Conservation (phyloP, 1,284 basidiomycete genomes). For the Tylopilus sp. region DNA sequence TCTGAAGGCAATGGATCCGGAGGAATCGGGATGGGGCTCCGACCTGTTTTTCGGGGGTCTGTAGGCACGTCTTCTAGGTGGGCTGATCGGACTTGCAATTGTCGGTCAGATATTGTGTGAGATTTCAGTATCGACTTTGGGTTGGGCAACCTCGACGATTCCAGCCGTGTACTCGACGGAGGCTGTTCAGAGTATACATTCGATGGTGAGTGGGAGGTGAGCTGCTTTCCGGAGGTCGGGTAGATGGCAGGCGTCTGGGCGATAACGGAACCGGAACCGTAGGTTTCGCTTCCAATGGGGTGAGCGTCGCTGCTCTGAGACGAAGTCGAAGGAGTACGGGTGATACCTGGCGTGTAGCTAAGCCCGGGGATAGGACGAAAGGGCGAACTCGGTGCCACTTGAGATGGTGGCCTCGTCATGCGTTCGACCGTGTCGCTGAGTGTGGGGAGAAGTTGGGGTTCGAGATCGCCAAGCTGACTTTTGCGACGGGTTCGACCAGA, state of each 20-base stretch:
- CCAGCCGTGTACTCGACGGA: conserved; percentile 4
- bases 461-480: conserved; percentile 49
- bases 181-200: conserved; percentile 6
- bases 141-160: conserved; percentile 17
- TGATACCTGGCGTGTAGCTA: conserved; percentile 6
- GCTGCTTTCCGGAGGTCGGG: conserved; percentile 7
- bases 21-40: conserved; percentile 11
- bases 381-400: conserved; percentile 15
- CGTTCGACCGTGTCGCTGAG: conserved; percentile 64
- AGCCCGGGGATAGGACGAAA: conserved; percentile 2
- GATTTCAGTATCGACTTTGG: conserved; percentile 31
- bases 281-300: conserved; percentile 6
- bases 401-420: conserved; percentile 56
- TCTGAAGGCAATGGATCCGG: conserved; percentile 10
- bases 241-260: conserved; percentile 1
- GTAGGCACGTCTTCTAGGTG: conserved; percentile 6
- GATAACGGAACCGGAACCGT: not conserved
- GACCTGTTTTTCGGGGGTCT: conserved; percentile 14
- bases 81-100: conserved; percentile 10
- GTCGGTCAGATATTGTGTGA: conserved; percentile 18
- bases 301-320: conserved; percentile 17
- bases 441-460: conserved; percentile 62
- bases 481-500: conserved; percentile 32
- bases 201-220: conserved; percentile 6
- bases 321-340: conserved; percentile 21